A percentile compares a stretch with the other conserved stretches of the same genome.
Evolutionary conservation across 257 asterid species (phyloP).

Genomic region (Linaria vulgaris): DNA sequence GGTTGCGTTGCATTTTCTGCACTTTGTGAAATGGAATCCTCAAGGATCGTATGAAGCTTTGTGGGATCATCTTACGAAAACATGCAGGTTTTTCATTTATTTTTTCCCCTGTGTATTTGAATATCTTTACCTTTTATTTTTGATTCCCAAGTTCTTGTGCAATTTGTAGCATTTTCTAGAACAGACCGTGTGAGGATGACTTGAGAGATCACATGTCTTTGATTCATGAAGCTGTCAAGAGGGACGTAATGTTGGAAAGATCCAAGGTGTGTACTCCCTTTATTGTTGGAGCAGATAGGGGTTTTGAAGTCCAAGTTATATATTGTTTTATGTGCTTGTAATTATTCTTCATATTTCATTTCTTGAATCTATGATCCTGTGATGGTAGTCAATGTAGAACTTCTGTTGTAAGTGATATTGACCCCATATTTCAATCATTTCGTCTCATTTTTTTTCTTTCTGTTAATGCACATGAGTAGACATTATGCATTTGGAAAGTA

Average conservation of each 20-base stretch:
- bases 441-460: too few relatives aligned
- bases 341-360: conserved; percentile 1
- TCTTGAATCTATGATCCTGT: conserved; percentile 7
- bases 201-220: conserved; percentile 50
- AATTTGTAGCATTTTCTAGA: conserved; percentile 50
- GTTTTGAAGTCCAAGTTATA: too few relatives aligned
- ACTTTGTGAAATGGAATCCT: conserved; percentile 57
- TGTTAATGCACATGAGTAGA: too few relatives aligned
- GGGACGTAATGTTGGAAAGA: conserved; percentile 50
- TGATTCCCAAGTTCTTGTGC: conserved; percentile 22
- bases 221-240: conserved; percentile 58
- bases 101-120: conserved; percentile 16
- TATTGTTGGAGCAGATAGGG: background rate
- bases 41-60: conserved; percentile 55
- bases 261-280: conserved; percentile 56
- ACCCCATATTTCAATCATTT: too few relatives aligned
- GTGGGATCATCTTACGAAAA: conserved; percentile 69
- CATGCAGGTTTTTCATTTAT: conserved; percentile 57
- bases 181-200: conserved; percentile 70
- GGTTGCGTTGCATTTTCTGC: conserved; percentile 61
- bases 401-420: too few relatives aligned
- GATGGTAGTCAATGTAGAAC: too few relatives aligned
- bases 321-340: background rate
- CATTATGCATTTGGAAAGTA: too few relatives aligned
- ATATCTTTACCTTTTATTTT: conserved; percentile 4